These are phyloP conservation scores for Fusarium subglutinans DNA, from an alignment of 2,329 filamentous ascomycete genomes.

Conservation along the genomic window DNA sequence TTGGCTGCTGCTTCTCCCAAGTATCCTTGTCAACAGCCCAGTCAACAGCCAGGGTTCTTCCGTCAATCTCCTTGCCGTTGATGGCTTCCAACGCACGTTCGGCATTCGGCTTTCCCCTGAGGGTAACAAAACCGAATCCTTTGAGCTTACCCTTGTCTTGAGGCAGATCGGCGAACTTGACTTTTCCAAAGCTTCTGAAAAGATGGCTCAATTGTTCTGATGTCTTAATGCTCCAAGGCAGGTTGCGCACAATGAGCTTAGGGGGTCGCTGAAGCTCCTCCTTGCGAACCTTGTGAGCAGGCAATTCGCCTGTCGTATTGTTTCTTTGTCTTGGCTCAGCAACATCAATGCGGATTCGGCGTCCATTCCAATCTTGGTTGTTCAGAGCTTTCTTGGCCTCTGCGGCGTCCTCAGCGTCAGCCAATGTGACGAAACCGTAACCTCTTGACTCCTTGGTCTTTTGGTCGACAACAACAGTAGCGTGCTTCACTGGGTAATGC, in stretches of 20 bases:
- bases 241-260: slow-evolving; percentile 88
- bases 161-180: slow-evolving; percentile 87
- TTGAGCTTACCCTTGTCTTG: slow-evolving; percentile 79
- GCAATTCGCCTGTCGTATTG: slow-evolving; percentile 54
- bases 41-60: slow-evolving; percentile 88
- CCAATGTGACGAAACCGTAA: slow-evolving; percentile 97
- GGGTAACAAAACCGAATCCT: slow-evolving; percentile 92
- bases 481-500: slow-evolving; percentile 94
- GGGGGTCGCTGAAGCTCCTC: slow-evolving; percentile 69
- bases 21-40: slow-evolving; percentile 94
- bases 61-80: slow-evolving; percentile 91
- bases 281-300: slow-evolving; percentile 63
- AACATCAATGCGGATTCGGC: slow-evolving; percentile 85
- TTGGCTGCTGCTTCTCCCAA: slow-evolving; percentile 74
- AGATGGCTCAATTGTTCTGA: slow-evolving; percentile 80
- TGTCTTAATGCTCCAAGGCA: slow-evolving; percentile 95
- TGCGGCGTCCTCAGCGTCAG: slow-evolving; percentile 89
- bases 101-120: slow-evolving; percentile 89
- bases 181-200: slow-evolving; percentile 89
- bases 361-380: slow-evolving; percentile 79
- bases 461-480: slow-evolving; percentile 88
- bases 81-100: slow-evolving; percentile 85
- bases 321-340: slow-evolving; percentile 85
- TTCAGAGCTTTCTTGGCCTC: slow-evolving; percentile 84
- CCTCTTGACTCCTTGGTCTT: slow-evolving; percentile 88